These are phyloP conservation scores for Piedraia hortae DNA, from an alignment of 2,329 filamentous ascomycete genomes.

Conservation along the genomic window DNA sequence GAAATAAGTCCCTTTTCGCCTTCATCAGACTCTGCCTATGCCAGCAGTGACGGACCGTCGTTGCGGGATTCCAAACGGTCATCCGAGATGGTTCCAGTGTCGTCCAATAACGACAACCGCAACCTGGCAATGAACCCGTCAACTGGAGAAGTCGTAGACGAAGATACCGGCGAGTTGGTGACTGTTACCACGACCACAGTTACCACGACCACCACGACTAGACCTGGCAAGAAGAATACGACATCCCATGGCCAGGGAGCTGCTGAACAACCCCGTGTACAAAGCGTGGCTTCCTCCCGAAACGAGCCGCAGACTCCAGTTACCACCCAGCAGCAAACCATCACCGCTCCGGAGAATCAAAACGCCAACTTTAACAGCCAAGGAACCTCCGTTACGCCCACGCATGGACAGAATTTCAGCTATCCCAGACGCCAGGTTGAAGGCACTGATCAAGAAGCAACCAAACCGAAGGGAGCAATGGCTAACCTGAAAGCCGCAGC, in stretches of 20 bases:
- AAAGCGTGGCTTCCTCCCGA: no score
- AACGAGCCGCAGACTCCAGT: not conserved
- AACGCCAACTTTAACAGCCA: constrained; percentile 2
- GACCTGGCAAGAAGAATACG: constrained; percentile 1
- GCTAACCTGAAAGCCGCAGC: constrained; percentile 10
- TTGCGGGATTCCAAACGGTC: constrained; percentile 1
- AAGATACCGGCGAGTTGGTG: constrained; percentile 10
- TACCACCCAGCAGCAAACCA: constrained; percentile 1
- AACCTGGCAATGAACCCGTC: constrained; percentile 7
- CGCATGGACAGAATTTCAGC: constrained; percentile 2
- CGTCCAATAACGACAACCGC: constrained; percentile 6
- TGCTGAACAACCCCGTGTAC: no score
- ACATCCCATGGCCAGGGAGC: no score
- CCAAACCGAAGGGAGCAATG: constrained; percentile 1
- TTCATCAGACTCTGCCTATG: constrained; percentile 1
- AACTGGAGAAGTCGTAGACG: constrained; percentile 9
- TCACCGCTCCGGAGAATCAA: constrained; percentile 2
- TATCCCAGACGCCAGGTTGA: constrained; percentile 1
- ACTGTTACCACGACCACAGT: constrained; percentile 2
- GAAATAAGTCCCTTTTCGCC: no score
- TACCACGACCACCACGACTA: constrained; percentile 2
- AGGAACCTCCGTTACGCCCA: not conserved
- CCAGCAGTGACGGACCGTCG: constrained; percentile 1
- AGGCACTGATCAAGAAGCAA: not conserved
- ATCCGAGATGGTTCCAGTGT: constrained; percentile 6